Evolutionary conservation across 208 protist genomes (phyloP).

Genomic region (Trypanosoma cruzi): DNA sequence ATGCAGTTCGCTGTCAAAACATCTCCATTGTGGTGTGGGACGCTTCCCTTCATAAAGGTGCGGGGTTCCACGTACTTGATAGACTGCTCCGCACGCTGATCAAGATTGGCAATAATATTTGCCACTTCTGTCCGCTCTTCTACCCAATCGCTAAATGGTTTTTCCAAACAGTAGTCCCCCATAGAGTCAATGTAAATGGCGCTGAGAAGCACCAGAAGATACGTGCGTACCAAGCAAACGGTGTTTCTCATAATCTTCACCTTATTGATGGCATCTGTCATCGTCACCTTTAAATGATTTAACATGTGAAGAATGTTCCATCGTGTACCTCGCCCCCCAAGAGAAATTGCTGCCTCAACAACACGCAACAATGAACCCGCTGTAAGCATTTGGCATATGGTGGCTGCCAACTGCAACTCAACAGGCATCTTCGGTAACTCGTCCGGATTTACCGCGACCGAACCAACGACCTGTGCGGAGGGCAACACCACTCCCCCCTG

Average conservation of each 20-base stretch:
- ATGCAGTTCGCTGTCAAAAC: slow-evolving; percentile 89
- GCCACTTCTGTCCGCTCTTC: slow-evolving; percentile 58
- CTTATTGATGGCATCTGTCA: slow-evolving; percentile 50
- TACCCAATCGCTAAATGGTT: slow-evolving; percentile 79
- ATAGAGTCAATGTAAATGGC: slow-evolving; percentile 80
- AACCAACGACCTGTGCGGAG: slow-evolving; percentile 47
- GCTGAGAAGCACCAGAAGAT: slow-evolving; percentile 82
- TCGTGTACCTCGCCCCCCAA: slow-evolving; percentile 62
- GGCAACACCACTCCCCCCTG: slow-evolving; percentile 35
- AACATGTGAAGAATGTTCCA: slow-evolving; percentile 85
- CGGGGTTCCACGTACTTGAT: slow-evolving; percentile 70
- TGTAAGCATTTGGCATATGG: slow-evolving; percentile 89
- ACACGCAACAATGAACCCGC: slow-evolving; percentile 73
- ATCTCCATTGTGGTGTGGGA: slow-evolving; percentile 71
- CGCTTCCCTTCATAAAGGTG: slow-evolving; percentile 76
- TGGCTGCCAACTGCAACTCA: slow-evolving; percentile 77
- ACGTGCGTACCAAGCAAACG: slow-evolving; percentile 64
- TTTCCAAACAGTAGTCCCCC: slow-evolving; percentile 32
- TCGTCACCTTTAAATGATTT: slow-evolving; percentile 66
- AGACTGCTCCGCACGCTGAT: slow-evolving; percentile 58
- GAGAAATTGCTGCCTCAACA: slow-evolving; percentile 61
- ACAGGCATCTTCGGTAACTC: slow-evolving; percentile 60
- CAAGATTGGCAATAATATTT: slow-evolving; percentile 79
- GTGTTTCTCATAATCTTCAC: slow-evolving; percentile 57
- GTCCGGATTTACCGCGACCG: slow-evolving; percentile 25